Base-by-base conservation (phyloP, 108 stramenopile genomes). In the Pseudonitzschia pungens region DNA sequence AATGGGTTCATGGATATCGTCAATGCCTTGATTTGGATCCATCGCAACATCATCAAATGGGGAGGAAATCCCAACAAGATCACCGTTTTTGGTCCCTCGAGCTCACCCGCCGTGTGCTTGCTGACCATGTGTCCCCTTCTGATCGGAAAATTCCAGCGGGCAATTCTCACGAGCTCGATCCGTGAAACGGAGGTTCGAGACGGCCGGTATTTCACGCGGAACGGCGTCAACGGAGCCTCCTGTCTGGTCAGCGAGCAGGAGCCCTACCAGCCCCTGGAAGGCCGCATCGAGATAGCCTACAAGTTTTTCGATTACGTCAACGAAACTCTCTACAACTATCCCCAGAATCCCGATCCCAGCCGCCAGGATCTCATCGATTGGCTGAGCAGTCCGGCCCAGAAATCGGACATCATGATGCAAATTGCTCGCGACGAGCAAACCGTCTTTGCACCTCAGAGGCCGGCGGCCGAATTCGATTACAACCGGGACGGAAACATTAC, bases 21-120 rank as follows among this genome's bases (percentile, higher is more conserved):
- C 24, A 73, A 83, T 8, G 94, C 87, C 24, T 56, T 95, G 56
- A 78, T 84, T 62, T 95, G 90, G 90, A 77, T 92, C 41, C 75
- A 87, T 53, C 77, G 81, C 16, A 87, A 93, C 73, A 91, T 95
- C 70, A 69, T 68, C 24, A 63, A 77, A 20, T 95, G 93, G 77
- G 92, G 94, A n/a, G 94, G 94, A 28, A 86, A 95, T 77, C 84
- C 89, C 5, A 54, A 80, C 28, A 78, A 80, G 54, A 83, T 95
- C 29, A 91, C 89, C 20, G 68, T 95, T 0, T 90, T 93, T 77
- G 94, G 94, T 22, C 84, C 54, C 22, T 55, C 54, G 22, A 55
- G 54, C 54, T 26, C 54, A 3, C 54, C 54, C 20, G 54, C 54
- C 20, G 54, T 55, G 24, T 55, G 54, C 26, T 24, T 55, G 54